A percentile compares a stretch with the other conserved stretches of the same genome.
Conservation (phyloP, 2,329 filamentous ascomycete genomes). For the Zymoseptoria ardabiliae region DNA sequence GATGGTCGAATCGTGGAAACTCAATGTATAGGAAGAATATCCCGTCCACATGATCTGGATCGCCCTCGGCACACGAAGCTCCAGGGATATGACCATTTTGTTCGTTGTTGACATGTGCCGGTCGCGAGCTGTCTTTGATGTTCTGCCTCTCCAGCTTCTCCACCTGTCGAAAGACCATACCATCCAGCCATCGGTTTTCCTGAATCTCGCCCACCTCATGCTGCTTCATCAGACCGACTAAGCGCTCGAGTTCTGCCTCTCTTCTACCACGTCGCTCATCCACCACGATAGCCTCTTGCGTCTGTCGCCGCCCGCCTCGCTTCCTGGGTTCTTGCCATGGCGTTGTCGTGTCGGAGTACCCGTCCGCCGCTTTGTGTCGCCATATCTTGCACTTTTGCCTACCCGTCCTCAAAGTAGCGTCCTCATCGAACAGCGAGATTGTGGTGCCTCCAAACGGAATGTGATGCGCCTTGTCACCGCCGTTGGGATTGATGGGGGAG, state of each 20-base stretch:
- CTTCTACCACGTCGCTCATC: conserved; percentile 28
- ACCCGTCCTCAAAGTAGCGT: conserved; percentile 86
- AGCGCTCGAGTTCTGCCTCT: conserved; percentile 71
- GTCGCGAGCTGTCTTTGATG: conserved; percentile 31
- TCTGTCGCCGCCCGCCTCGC: conserved; percentile 40
- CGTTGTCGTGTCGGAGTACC: conserved; percentile 70
- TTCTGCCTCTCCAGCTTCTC: conserved; percentile 55
- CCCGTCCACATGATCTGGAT: conserved; percentile 45
- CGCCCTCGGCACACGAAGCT: conserved; percentile 30
- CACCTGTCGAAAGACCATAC: conserved; percentile 82
- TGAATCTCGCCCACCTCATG: conserved; percentile 97
- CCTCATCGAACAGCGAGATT: conserved; percentile 80
- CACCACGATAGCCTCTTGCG: conserved; percentile 55
- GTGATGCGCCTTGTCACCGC: conserved; percentile 65
- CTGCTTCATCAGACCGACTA: conserved; percentile 89
- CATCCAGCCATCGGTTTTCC: conserved; percentile 89
- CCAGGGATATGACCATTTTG: conserved; percentile 6
- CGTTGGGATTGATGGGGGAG: conserved; percentile 66
- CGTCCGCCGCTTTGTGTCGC: conserved; percentile 75
- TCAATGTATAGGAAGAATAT: conserved; percentile 84
- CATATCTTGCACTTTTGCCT: conserved; percentile 85
- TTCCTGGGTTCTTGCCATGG: conserved; percentile 58
- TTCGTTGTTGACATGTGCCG: conserved; percentile 6
- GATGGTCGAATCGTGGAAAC: conserved; percentile 89
- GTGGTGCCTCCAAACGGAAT: conserved; percentile 94